phyloP scores from a whole-genome alignment of 768 basidiomycete species.

The Tephrocybe sp. region DNA sequence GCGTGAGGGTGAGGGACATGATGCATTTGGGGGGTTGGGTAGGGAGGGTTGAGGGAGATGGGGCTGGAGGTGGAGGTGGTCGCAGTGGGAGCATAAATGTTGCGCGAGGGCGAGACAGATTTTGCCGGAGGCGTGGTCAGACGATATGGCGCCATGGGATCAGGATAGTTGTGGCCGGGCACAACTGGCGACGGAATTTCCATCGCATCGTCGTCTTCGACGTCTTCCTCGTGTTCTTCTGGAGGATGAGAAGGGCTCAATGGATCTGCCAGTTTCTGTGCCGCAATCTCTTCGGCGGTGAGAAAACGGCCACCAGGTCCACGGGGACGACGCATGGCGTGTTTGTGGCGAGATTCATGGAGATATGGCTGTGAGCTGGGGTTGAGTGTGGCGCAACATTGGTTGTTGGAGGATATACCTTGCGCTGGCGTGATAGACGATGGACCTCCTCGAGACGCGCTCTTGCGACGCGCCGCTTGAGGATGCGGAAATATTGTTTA shows the following conservation, averaged over 20 bases:
- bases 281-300: constrained; percentile 92
- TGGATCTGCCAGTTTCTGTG: constrained; percentile 55
- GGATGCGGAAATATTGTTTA: constrained; percentile 97
- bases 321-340: constrained; percentile 95
- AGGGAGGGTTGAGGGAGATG: constrained; percentile 51
- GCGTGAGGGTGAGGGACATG: constrained; percentile 80
- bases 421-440: constrained; percentile 86
- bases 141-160: constrained; percentile 26
- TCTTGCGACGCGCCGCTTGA: constrained; percentile 89
- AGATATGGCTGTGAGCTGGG: constrained; percentile 75
- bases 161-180: constrained; percentile 18
- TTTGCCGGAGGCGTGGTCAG: constrained; percentile 22
- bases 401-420: constrained; percentile 47
- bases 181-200: constrained; percentile 20
- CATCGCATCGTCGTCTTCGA: constrained; percentile 42
- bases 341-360: constrained; percentile 96
- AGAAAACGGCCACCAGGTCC: constrained; percentile 98
- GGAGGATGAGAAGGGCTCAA: constrained; percentile 24
- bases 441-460: constrained; percentile 93
- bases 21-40: constrained; percentile 63
- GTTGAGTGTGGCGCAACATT: constrained; percentile 1
- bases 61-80: constrained; percentile 30
- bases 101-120: constrained; percentile 14
- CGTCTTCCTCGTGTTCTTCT: constrained; percentile 20
- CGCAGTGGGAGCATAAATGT: constrained; percentile 21